Conservation (phyloP, 1,284 basidiomycete genomes). For the Boletus sp. region DNA sequence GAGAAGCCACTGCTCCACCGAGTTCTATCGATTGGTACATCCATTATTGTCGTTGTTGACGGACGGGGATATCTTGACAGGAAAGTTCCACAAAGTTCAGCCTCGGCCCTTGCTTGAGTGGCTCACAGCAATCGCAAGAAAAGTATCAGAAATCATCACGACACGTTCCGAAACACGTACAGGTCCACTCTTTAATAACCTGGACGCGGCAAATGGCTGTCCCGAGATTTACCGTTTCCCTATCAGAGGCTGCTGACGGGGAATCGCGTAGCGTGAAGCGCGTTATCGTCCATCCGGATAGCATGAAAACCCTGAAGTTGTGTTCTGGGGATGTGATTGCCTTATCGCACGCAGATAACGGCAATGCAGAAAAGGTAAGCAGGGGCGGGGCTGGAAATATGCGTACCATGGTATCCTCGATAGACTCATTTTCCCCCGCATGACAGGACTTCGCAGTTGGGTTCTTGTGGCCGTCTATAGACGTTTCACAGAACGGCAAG, state of each 20-base stretch:
- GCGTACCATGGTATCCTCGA: conserved; percentile 9
- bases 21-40: conserved; percentile 5
- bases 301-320: conserved; percentile 58
- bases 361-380: conserved; percentile 36
- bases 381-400: conserved; percentile 14
- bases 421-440: conserved; percentile 16
- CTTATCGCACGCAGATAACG: conserved; percentile 41
- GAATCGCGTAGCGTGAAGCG: conserved; percentile 55
- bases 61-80: conserved; percentile 8
- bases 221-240: conserved; percentile 43
- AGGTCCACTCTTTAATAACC: background rate
- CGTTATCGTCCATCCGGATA: conserved; percentile 62
- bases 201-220: conserved; percentile 31
- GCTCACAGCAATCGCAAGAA: background rate
- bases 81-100: conserved; percentile 1
- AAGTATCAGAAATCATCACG: background rate
- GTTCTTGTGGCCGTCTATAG: conserved; percentile 65
- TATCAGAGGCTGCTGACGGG: conserved; percentile 37
- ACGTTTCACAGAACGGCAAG: conserved; percentile 55
- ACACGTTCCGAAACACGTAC: background rate
- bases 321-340: conserved; percentile 70
- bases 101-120: background rate
- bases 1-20: conserved; percentile 5
- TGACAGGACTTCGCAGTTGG: conserved; percentile 60
- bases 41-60: background rate